Conservation (phyloP, 2,329 filamentous ascomycete genomes). For the Penicillium paneum region DNA sequence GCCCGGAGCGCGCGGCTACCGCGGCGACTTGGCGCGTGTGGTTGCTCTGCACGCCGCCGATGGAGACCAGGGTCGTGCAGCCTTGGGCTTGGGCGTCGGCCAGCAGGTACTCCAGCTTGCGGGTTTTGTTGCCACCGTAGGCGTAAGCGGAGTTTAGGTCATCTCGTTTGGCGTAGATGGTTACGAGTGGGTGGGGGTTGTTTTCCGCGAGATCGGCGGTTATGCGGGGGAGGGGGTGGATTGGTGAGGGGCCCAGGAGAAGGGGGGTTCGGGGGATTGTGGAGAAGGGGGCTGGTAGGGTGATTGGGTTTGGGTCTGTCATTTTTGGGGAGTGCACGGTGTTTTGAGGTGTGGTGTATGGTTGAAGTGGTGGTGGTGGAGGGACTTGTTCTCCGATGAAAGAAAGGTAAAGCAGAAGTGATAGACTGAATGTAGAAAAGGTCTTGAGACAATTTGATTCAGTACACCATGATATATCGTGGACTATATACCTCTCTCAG, state of each 20-base stretch:
- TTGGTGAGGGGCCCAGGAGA: constrained; percentile 66
- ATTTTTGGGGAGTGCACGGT: not conserved
- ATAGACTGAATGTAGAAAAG: not conserved
- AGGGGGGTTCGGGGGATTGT: constrained; percentile 61
- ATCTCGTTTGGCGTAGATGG: constrained; percentile 68
- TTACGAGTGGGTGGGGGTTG: constrained; percentile 45
- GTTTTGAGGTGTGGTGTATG: not conserved
- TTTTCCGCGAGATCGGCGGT: constrained; percentile 55
- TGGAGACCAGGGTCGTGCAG: constrained; percentile 62
- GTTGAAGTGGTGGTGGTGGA: not conserved
- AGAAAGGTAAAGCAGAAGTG: not conserved
- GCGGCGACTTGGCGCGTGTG: constrained; percentile 67
- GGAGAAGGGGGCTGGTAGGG: constrained; percentile 60
- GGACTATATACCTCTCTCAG: not conserved
- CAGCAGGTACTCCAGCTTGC: constrained; percentile 67
- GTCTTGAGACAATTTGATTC: not conserved
- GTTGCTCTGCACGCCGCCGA: constrained; percentile 68
- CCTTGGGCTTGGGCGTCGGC: constrained; percentile 59
- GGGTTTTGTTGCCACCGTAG: constrained; percentile 66
- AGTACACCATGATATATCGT: not conserved
- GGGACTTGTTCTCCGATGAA: not conserved
- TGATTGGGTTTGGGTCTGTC: constrained; percentile 4
- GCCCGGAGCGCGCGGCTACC: constrained; percentile 56
- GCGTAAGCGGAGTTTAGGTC: constrained; percentile 67
- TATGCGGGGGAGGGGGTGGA: constrained; percentile 65